Conservation (phyloP, 768 basidiomycete species). For the Leccinum barrowsii region DNA sequence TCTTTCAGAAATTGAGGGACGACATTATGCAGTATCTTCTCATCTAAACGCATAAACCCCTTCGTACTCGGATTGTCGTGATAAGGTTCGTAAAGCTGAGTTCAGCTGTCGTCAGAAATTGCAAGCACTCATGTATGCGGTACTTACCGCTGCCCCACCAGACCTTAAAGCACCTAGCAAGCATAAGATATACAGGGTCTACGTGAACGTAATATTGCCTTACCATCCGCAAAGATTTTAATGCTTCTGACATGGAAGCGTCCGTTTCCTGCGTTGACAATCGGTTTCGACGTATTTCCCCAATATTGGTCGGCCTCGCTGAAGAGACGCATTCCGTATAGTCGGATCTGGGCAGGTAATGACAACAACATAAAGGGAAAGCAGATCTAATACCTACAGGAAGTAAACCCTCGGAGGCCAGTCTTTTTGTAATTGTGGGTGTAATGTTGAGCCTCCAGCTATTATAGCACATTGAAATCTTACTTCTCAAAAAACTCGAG, state of each 20-base stretch:
- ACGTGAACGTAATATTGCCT: neutral
- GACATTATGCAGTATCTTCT: slow-evolving; percentile 56
- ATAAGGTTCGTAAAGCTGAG: slow-evolving; percentile 73
- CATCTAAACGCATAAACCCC: slow-evolving; percentile 73
- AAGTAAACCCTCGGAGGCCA: slow-evolving; percentile 54
- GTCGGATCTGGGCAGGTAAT: slow-evolving; percentile 51
- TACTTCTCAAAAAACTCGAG: neutral
- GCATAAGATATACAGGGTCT: neutral
- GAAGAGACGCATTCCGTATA: slow-evolving; percentile 75
- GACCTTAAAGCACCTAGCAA: slow-evolving; percentile 73
- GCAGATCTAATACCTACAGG: slow-evolving; percentile 44
- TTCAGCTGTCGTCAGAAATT: neutral
- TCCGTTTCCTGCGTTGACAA: slow-evolving; percentile 56
- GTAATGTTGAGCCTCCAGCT: slow-evolving; percentile 31
- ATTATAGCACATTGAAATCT: neutral
- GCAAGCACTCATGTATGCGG: neutral
- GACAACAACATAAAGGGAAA: neutral
- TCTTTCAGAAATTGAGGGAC: slow-evolving; percentile 71
- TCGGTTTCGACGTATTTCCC: slow-evolving; percentile 58
- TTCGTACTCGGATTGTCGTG: slow-evolving; percentile 69
- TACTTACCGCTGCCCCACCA: slow-evolving; percentile 80
- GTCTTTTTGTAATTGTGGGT: slow-evolving; percentile 38
- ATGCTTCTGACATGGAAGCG: slow-evolving; percentile 70
- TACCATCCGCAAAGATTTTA: slow-evolving; percentile 69
- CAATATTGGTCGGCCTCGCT: slow-evolving; percentile 67